Evolutionary conservation across 345 rosid species (phyloP).

Genomic region (Litchi chinensis): DNA sequence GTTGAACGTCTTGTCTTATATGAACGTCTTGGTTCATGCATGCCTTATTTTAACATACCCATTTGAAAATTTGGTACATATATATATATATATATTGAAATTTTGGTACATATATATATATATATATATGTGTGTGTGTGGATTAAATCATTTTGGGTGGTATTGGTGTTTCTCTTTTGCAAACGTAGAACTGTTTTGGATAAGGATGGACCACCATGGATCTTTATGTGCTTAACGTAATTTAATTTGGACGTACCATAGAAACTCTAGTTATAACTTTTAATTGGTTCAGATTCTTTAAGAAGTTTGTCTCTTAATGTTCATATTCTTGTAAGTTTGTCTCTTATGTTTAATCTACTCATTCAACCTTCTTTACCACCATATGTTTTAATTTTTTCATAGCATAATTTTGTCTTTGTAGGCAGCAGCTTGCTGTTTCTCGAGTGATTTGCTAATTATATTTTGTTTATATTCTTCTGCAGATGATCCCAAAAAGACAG

Average conservation of each 20-base stretch:
- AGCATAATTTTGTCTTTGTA: background rate
- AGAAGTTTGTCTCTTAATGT: background rate
- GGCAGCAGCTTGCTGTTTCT: background rate
- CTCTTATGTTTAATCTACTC: too few species aligned
- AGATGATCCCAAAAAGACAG: constrained; percentile 78
- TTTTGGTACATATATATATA: too few species aligned
- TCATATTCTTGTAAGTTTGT: background rate
- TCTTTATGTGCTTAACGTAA: background rate
- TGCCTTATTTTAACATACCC: too few species aligned
- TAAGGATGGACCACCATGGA: background rate
- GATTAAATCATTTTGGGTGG: background rate
- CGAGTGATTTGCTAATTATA: background rate
- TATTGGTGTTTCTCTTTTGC: background rate
- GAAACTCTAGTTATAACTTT: too few species aligned
- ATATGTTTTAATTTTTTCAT: background rate
- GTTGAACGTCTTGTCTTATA: too few species aligned
- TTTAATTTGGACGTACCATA: too few species aligned
- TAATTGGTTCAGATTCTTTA: background rate
- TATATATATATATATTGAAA: too few species aligned
- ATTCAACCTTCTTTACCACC: too few species aligned
- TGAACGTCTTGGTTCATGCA: too few species aligned
- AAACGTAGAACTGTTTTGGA: background rate
- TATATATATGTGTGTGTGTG: too few species aligned
- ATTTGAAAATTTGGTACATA: too few species aligned
- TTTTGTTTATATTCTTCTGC: constrained; percentile 1